Evolutionary conservation across 208 protist genomes (phyloP), one percentile per base, ranked within the genome.

Genomic region (Leishmania aethiopica): DNA sequence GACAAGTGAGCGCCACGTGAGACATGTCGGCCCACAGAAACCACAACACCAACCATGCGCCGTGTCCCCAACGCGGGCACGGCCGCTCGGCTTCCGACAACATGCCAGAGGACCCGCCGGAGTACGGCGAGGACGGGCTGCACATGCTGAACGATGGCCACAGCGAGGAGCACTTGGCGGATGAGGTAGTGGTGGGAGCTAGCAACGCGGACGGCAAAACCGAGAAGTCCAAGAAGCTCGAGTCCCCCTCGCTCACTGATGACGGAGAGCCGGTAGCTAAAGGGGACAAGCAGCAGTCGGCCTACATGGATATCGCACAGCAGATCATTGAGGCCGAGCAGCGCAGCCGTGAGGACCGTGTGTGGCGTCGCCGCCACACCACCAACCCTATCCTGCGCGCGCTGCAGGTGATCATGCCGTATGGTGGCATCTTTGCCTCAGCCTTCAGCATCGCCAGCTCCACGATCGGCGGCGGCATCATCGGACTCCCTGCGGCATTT

Each of bases 381-480:
- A 80, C 77, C n/a, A 92, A 90, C 71, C 69, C 75, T 5, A 45
- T 92, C 3, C 71, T 88, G 42, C 84, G 83, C 22, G 60, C 71
- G 57, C 75, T 90, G 35, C 83, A 92, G 79, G 70, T 70, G 40
- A 78, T 90, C 42, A 85, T 93, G 28, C 90, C 90, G 13, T 93
- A 93, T 81, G 90, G 90, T 47, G 88, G 90, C 40, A 87, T 91
- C 53, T 6, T 89, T 0, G 82, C 85, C 28, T 85, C 83, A 7
- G 80, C 84, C 32, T 91, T 95, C 77, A 95, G 92, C 79, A 76
- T 95, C 1, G 90, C 88, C 17, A 92, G 86, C 81, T 88, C 89
- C 11, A 95, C 92, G 25, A 84, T 95, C 71, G 92, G 92, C 40
- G 92, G 89, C 37, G 90, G 92, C 78, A 92, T 93, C 69, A 88